A percentile compares a stretch with the other conserved stretches of the same genome.
phyloP scores from a whole-genome alignment of 805 yeast species.

The Barnettozyma sp. region DNA sequence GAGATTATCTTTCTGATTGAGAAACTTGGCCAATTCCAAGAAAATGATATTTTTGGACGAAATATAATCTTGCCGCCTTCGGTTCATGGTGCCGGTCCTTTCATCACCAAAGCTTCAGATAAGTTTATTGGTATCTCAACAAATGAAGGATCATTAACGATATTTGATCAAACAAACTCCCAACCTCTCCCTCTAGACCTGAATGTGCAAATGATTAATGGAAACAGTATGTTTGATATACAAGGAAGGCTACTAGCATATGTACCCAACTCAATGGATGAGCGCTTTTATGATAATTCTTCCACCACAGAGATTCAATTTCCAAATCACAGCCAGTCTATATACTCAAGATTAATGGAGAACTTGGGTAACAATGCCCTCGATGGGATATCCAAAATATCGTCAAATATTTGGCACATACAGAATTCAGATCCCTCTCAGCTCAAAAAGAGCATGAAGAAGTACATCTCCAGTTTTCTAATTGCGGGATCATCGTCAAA shows the following conservation, averaged over 20 bases:
- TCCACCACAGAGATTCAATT: slow-evolving; percentile 15
- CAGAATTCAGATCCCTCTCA: slow-evolving; percentile 12
- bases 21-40: slow-evolving; percentile 21
- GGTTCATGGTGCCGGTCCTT: slow-evolving; percentile 22
- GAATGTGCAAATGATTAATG: slow-evolving; percentile 21
- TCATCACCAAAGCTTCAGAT: slow-evolving; percentile 15
- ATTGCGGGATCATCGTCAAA: slow-evolving; percentile 20
- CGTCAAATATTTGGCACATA: slow-evolving; percentile 29
- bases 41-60: slow-evolving; percentile 9
- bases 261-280: slow-evolving; percentile 26
- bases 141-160: slow-evolving; percentile 24
- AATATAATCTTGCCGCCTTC: slow-evolving; percentile 25
- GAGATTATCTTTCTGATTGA: slow-evolving; percentile 13
- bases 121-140: slow-evolving; percentile 24
- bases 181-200: slow-evolving; percentile 16
- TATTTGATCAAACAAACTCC: slow-evolving; percentile 18
- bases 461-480: slow-evolving; percentile 12
- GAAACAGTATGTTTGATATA: slow-evolving; percentile 38
- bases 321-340: slow-evolving; percentile 18
- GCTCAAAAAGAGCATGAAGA: slow-evolving; percentile 6
- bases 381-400: slow-evolving; percentile 41
- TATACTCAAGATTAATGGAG: slow-evolving; percentile 31
- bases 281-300: background rate
- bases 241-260: slow-evolving; percentile 33
- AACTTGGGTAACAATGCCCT: slow-evolving; percentile 45